phyloP scores from a whole-genome alignment of 2,329 filamentous ascomycete species.

The Phialophora chinensis region DNA sequence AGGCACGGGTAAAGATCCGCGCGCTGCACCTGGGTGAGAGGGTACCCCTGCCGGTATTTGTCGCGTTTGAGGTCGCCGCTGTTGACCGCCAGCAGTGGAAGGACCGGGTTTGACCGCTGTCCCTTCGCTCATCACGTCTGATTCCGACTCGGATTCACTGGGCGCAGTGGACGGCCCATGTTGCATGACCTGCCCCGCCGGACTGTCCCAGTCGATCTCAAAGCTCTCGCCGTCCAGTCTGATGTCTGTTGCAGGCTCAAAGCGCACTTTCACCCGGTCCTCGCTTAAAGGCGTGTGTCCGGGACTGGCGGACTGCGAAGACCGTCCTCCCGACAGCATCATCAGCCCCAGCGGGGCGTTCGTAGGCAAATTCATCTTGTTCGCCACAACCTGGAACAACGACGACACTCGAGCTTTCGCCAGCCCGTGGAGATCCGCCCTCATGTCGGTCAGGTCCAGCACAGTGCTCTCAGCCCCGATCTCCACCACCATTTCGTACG shows the following conservation, averaged over 20 bases:
- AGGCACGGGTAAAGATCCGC: slow-evolving; percentile 22
- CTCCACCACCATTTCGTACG: slow-evolving; percentile 79
- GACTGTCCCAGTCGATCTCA: slow-evolving; percentile 33
- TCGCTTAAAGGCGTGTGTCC: slow-evolving; percentile 73
- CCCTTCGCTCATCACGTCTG: slow-evolving; percentile 33
- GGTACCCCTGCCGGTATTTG: slow-evolving; percentile 19
- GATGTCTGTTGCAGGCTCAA: slow-evolving; percentile 60
- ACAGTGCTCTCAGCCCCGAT: slow-evolving; percentile 69
- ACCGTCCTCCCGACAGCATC: slow-evolving; percentile 67
- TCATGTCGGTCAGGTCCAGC: slow-evolving; percentile 60
- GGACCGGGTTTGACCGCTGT: slow-evolving; percentile 15
- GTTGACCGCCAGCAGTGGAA: slow-evolving; percentile 13
- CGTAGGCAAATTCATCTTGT: slow-evolving; percentile 73
- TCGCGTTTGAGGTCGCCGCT: slow-evolving; percentile 30
- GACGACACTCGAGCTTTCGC: slow-evolving; percentile 72
- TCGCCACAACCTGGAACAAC: slow-evolving; percentile 79
- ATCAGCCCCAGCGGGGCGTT: slow-evolving; percentile 67
- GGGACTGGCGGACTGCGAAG: slow-evolving; percentile 67
- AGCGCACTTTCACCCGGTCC: slow-evolving; percentile 68
- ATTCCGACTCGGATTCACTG: slow-evolving; percentile 32
- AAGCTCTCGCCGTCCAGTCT: slow-evolving; percentile 49
- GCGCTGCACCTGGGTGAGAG: slow-evolving; percentile 7
- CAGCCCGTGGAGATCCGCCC: slow-evolving; percentile 74
- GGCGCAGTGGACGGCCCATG: slow-evolving; percentile 26
- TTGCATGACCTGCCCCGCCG: slow-evolving; percentile 31